These are phyloP conservation scores for Pythium vanterpoolii DNA, from an alignment of 352 stramenopile species.

Conservation along the genomic window DNA sequence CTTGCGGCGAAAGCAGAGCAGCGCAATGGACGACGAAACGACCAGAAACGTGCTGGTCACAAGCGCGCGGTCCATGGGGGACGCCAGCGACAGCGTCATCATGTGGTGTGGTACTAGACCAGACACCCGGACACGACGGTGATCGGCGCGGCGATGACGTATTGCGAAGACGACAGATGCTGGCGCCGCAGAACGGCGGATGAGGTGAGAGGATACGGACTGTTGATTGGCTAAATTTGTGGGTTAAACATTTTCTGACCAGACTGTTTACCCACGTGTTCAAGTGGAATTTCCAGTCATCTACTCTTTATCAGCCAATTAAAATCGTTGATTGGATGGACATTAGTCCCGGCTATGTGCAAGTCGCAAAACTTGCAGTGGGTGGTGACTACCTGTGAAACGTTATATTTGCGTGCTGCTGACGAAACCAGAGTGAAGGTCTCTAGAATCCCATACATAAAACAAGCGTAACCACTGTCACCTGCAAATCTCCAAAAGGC, in stretches of 20 bases:
- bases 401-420: background rate
- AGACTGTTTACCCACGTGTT: too few species aligned
- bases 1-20: slow-evolving; percentile 68
- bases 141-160: too few species aligned
- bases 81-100: slow-evolving; percentile 4
- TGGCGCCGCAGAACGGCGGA: background rate
- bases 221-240: slow-evolving; percentile 5
- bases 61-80: slow-evolving; percentile 32
- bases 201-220: background rate
- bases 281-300: too few species aligned
- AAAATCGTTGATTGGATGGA: background rate
- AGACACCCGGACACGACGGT: slow-evolving; percentile 5
- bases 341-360: background rate
- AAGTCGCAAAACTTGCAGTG: background rate
- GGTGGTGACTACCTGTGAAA: background rate
- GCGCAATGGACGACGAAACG: slow-evolving; percentile 60
- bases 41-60: slow-evolving; percentile 67
- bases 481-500: background rate
- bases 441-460: background rate
- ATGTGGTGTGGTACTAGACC: slow-evolving; percentile 4
- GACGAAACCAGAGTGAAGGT: background rate
- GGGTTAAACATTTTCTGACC: background rate
- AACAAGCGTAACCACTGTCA: background rate
- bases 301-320: background rate
- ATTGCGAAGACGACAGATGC: too few species aligned